Conservation (phyloP, 345 rosid species). For the Hypericum androsaemum region DNA sequence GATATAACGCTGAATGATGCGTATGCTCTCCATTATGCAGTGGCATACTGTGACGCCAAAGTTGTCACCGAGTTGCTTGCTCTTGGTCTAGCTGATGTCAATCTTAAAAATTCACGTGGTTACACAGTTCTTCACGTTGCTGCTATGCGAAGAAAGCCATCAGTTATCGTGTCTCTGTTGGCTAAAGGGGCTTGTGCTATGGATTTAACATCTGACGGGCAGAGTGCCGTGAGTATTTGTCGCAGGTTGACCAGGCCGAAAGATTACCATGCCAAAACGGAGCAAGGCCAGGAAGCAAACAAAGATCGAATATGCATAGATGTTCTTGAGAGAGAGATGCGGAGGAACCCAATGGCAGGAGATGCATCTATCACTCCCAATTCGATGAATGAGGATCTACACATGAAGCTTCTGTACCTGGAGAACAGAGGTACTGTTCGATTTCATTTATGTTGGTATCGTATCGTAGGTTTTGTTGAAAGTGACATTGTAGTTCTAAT, state of each 20-base stretch:
- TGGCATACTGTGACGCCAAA: constrained; percentile 40
- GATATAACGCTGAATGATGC: constrained; percentile 26
- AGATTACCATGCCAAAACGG: constrained; percentile 25
- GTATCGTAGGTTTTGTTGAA: no score
- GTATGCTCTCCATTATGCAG: constrained; percentile 41
- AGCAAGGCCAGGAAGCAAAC: constrained; percentile 26
- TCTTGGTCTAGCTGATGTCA: constrained; percentile 23
- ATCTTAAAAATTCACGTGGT: constrained; percentile 30
- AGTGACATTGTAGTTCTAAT: no score
- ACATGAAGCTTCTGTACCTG: constrained; percentile 30
- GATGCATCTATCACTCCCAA: constrained; percentile 5
- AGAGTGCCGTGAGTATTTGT: constrained; percentile 29
- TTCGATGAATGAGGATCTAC: constrained; percentile 18
- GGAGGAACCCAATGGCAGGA: constrained; percentile 15
- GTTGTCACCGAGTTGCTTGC: constrained; percentile 28
- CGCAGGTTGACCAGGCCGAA: constrained; percentile 32
- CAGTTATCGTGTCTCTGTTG: constrained; percentile 25
- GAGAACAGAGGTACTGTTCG: constrained; percentile 30
- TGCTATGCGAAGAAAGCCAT: constrained; percentile 32
- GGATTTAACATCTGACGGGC: constrained; percentile 31
- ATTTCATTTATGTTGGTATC: background rate
- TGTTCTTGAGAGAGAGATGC: constrained; percentile 27
- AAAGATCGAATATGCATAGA: constrained; percentile 35
- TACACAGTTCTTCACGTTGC: constrained; percentile 40
- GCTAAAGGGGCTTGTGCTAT: constrained; percentile 25